A percentile compares a stretch with the other conserved stretches of the same genome.
Conservation (phyloP, 2,329 filamentous ascomycete genomes). For the Drechslerella dactyloides region DNA sequence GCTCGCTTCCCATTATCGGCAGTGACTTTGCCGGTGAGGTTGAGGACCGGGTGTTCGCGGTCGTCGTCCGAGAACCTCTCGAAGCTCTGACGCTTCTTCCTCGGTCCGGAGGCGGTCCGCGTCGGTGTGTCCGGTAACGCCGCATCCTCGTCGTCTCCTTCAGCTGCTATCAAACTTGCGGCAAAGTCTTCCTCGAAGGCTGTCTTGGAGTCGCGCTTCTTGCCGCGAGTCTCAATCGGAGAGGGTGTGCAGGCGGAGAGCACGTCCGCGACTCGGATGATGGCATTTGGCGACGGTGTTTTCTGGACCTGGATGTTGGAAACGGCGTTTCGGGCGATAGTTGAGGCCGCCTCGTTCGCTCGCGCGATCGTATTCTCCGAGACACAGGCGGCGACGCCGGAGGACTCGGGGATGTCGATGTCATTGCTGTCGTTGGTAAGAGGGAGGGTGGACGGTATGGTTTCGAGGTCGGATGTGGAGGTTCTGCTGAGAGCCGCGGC, state of each 20-base stretch:
- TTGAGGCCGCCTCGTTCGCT: constrained; percentile 29
- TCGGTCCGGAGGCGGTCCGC: constrained; percentile 17
- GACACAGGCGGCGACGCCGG: constrained; percentile 9
- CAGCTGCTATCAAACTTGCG: constrained; percentile 33
- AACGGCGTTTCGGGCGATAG: neutral
- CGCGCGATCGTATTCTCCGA: constrained; percentile 34
- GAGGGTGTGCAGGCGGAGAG: constrained; percentile 34
- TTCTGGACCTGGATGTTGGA: constrained; percentile 27
- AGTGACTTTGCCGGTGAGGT: constrained; percentile 9
- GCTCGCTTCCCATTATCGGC: constrained; percentile 14
- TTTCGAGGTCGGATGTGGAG: constrained; percentile 34
- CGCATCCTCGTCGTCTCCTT: constrained; percentile 19
- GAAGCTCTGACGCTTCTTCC: constrained; percentile 29
- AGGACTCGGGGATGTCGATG: constrained; percentile 12
- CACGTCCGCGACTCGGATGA: constrained; percentile 17
- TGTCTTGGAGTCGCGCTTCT: constrained; percentile 43
- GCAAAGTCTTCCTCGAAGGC: constrained; percentile 47
- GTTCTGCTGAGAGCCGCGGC: constrained; percentile 19
- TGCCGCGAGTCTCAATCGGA: constrained; percentile 12
- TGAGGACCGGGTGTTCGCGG: constrained; percentile 10
- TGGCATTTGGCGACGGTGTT: constrained; percentile 30
- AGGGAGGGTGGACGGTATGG: constrained; percentile 36
- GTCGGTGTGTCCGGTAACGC: constrained; percentile 28
- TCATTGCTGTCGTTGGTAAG: constrained; percentile 14
- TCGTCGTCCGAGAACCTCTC: constrained; percentile 21